Evolutionary conservation across 2,329 filamentous ascomycete species (phyloP).

Genomic region (Aureobasidium sp.): DNA sequence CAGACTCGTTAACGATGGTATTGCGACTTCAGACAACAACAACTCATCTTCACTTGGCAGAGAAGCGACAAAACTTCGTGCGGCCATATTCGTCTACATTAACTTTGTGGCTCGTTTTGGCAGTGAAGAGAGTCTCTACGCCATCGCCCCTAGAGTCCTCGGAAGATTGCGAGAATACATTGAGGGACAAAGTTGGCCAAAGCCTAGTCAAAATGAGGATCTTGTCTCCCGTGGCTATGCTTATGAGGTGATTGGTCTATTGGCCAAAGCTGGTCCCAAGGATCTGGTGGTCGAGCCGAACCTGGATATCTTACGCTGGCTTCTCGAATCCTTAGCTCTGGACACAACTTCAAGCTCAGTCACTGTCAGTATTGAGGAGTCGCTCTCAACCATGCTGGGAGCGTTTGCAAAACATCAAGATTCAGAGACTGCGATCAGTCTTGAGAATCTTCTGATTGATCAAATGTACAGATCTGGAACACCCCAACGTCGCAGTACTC

Average conservation of each 20-base stretch:
- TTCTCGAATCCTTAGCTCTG: constrained; percentile 74
- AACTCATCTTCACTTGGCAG: constrained; percentile 47
- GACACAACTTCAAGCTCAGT: constrained; percentile 67
- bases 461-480: constrained; percentile 39
- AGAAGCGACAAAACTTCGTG: constrained; percentile 71
- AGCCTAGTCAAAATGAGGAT: constrained; percentile 46
- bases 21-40: constrained; percentile 34
- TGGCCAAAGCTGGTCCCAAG: constrained; percentile 58
- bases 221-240: constrained; percentile 66
- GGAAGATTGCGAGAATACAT: constrained; percentile 64
- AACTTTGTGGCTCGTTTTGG: constrained; percentile 78
- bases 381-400: constrained; percentile 68
- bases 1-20: constrained; percentile 58
- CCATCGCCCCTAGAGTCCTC: constrained; percentile 62
- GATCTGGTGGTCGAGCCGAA: constrained; percentile 45
- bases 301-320: constrained; percentile 59
- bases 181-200: constrained; percentile 74
- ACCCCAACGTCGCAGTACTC: constrained; percentile 51
- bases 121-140: constrained; percentile 49
- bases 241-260: constrained; percentile 82
- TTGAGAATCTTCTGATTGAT: constrained; percentile 54
- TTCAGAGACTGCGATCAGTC: constrained; percentile 32
- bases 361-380: constrained; percentile 81
- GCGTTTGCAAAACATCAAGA: constrained; percentile 44
- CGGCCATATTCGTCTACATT: constrained; percentile 76